Base-by-base conservation (phyloP, 1,284 basidiomycete species). In the Uromyces viciae-fabae region DNA sequence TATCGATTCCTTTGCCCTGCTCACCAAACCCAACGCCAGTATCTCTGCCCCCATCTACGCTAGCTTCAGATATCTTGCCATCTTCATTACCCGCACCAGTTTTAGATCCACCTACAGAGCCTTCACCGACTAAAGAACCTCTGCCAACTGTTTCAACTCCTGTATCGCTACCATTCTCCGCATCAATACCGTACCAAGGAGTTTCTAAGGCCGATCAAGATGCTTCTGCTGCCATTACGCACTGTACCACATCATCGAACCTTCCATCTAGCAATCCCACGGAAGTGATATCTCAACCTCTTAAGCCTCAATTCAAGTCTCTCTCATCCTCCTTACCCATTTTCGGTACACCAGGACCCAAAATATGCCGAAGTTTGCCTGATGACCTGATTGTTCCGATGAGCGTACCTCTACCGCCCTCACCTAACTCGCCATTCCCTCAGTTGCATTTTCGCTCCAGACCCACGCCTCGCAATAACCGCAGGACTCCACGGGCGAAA, bases 301-400 rank as follows among this genome's bases (percentile, higher is more conserved):
- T 52, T 19, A 73, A 56, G 38, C 28, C 56, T 42, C 33, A 33
- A 54, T 22, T 19, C 17, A 62, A 75, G n/a, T 58, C 72, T 38
- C 38, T 33, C 40, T 36, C 54, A 22, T 43, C 42, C 38, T 62
- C 36, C 25, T n/a, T 62, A 46, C 31, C 49, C 38, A 40, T 11
- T 58, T 75, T 46, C n/a, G 56, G 42, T 22, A 75, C 56, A 11
- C 73, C 75, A 33, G 60, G 75, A 28, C 60, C 62, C 60, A 68
- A 68, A 64, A 77, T 77, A 36, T 77, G 75, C 28, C 49, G 28
- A 60, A 42, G 62, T 31, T 38, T 77, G 49, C 75, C 75, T 36
- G 49, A 68, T 56, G 75, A 77, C 68, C 54, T 77, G 62, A 68
- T 77, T 68, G 62, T 77, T 52, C 75, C 75, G 22, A 77, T 77